Evolutionary conservation across 345 rosid genomes (phyloP).

Genomic region (Eucalyptus grandis): DNA sequence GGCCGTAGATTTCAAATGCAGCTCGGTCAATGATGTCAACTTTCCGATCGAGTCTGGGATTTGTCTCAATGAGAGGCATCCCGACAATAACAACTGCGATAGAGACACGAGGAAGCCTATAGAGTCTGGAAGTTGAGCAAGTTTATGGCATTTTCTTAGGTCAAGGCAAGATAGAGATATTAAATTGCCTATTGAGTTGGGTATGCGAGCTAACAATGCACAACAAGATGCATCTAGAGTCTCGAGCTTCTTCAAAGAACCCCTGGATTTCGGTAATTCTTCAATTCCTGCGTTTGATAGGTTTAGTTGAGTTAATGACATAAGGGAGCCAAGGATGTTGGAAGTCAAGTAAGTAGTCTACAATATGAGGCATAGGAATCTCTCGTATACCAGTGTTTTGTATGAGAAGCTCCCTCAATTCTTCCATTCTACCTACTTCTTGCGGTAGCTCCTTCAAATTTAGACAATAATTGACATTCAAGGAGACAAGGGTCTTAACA

Average conservation of each 20-base stretch:
- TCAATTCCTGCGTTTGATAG: accelerated
- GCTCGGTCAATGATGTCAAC: no score
- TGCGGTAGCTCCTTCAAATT: accelerated
- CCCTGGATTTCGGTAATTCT: neutral
- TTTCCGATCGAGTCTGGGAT: no score
- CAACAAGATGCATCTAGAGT: accelerated
- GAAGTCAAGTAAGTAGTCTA: accelerated
- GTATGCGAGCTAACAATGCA: accelerated
- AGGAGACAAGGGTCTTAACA: neutral
- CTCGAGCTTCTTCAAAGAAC: accelerated
- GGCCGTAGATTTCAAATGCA: no score
- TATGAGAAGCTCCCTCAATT: neutral
- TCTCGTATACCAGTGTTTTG: accelerated
- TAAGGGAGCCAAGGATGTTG: no score
- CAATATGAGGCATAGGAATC: neutral
- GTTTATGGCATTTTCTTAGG: accelerated
- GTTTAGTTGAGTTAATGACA: accelerated
- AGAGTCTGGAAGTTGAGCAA: no score
- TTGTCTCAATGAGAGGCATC: no score
- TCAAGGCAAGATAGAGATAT: accelerated
- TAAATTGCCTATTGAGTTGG: neutral
- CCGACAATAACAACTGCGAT: accelerated
- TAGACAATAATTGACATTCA: accelerated
- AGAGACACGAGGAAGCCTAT: no score
- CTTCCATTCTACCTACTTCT: neutral